phyloP scores from a whole-genome alignment of 345 rosid genomes.

The Clarkia xantiana region DNA sequence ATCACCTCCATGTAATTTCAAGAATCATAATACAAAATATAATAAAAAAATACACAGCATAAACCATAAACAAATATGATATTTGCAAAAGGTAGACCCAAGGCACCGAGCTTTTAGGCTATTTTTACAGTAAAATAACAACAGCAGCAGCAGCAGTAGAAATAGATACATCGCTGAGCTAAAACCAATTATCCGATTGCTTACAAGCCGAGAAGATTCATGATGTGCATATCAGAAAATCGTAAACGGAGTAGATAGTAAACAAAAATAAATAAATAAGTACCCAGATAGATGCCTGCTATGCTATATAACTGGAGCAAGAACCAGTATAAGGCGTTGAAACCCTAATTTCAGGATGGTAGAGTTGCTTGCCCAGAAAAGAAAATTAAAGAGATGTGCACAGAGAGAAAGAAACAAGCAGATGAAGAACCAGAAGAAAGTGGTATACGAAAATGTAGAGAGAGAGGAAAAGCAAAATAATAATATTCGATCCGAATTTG shows the following conservation, averaged over 20 bases:
- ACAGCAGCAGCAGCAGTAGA: no score
- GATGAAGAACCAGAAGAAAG: no score
- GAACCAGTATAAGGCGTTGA: background rate
- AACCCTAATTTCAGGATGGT: slow-evolving; percentile 3
- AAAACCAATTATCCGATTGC: background rate
- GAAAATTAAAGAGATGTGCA: background rate
- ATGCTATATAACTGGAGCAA: background rate
- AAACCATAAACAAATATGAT: background rate
- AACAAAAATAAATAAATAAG: background rate
- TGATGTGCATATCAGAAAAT: background rate
- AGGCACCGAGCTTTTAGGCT: background rate
- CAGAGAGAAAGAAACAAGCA: background rate
- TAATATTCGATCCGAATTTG: background rate
- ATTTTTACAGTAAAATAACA: no score
- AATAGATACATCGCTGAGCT: background rate
- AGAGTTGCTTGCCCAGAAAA: background rate
- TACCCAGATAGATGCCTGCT: no score
- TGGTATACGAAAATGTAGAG: background rate
- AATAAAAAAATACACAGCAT: background rate
- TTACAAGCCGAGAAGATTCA: background rate
- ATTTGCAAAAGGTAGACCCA: background rate
- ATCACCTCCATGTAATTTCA: background rate
- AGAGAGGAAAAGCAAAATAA: background rate
- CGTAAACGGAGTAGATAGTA: background rate
- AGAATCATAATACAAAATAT: background rate